phyloP scores from a whole-genome alignment of 305 asterid species.

The Fraxinus paxiana region DNA sequence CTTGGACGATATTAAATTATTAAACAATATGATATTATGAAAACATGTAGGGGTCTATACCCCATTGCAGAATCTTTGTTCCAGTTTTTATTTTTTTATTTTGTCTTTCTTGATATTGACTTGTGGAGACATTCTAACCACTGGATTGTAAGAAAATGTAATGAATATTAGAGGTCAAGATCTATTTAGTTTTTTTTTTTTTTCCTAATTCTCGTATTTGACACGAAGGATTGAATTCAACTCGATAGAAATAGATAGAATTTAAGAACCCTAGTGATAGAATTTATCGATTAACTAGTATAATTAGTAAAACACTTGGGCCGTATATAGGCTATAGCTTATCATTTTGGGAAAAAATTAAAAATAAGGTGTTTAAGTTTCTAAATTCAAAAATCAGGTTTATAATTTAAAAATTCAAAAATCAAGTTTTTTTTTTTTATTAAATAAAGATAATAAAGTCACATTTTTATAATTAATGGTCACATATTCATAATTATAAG shows the following conservation, averaged over 20 bases:
- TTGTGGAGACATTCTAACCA: conserved; percentile 40
- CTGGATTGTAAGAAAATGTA: conserved; percentile 21
- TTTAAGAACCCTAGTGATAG: background rate
- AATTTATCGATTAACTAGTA: too few species aligned
- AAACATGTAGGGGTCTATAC: conserved; percentile 11
- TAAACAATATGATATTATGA: conserved; percentile 7
- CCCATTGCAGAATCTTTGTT: conserved; percentile 2
- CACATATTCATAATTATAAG: too few species aligned
- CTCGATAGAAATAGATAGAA: background rate
- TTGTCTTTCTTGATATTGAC: conserved; percentile 19
- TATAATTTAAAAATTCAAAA: too few species aligned
- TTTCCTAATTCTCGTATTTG: background rate
- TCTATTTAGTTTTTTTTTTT: background rate
- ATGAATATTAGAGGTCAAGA: conserved; percentile 17
- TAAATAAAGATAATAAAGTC: too few species aligned
- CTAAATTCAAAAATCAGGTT: too few species aligned
- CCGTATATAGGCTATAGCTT: too few species aligned
- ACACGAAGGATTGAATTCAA: background rate
- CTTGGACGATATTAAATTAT: conserved; percentile 4
- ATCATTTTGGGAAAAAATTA: too few species aligned
- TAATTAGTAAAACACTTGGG: too few species aligned
- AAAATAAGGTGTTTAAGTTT: too few species aligned
- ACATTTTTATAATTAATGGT: too few species aligned
- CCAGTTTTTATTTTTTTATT: background rate
- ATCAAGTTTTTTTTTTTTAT: too few species aligned